Evolutionary conservation across 306 rosid species (phyloP), one percentile per base, ranked within the genome.

Genomic region (Lupinus albus): DNA sequence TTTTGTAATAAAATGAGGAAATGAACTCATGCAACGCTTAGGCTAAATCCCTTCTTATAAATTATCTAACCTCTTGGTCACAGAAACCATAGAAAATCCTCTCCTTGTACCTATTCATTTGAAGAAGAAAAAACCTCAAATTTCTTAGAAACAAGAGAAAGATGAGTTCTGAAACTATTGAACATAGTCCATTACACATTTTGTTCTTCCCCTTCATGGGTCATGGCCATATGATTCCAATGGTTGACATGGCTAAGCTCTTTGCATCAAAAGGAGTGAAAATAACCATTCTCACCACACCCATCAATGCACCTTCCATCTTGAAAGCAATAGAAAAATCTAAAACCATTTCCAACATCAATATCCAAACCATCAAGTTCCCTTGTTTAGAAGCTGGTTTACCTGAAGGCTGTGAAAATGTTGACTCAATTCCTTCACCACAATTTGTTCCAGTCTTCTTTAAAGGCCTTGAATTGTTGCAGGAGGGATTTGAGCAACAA

Each of bases 251-350:
- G 67, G 90, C 88, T 45, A 69, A 80, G 53, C 46, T 76, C 59
- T 81, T 87, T 48, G 72, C 83, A 0, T 8, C 52, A 36, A 58
- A 30, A 55, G 79, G 70, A 1, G 17, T 75, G 1, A 75, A 38
- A 9, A 54, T 80, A 61, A 79, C 86, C 38, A 74, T 87, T 11
- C 47, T 87, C 67, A 77, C 89, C 61, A 83, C 89, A 42, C 77
- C 89, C 1, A 14, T 58, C 47, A 66, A 68, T 35, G 68, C 63
- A 71, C 69, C 70, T 54, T 10, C 35, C 38, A 70, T 67, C 50
- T 79, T 82, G 38, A 75, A 70, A 77, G 35, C 83, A 0, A 11
- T 79, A 12, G 10, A 1, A 44, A 58, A 36, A 11, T 11, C 51
- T 16, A 67, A n/a, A 11, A 13, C 39, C 3, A 11, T 6, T 8